Evolutionary conservation across 768 basidiomycete species (phyloP).

Genomic region (Collybia sordida): DNA sequence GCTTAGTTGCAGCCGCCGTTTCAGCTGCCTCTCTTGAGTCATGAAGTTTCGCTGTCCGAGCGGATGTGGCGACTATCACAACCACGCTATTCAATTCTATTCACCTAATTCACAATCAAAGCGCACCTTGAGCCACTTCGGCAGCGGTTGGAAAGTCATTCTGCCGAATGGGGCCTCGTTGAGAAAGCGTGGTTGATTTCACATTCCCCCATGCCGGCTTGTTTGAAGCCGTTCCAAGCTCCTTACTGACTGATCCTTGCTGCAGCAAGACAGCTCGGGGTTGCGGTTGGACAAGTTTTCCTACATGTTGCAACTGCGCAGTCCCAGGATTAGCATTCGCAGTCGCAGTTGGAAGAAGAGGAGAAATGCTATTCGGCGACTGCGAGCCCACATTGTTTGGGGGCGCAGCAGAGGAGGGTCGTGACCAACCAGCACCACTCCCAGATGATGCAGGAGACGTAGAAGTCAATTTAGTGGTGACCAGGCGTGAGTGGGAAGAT

Average conservation of each 20-base stretch:
- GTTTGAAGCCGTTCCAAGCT: slow-evolving; percentile 24
- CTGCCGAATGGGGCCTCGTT: slow-evolving; percentile 41
- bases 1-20: slow-evolving; percentile 52
- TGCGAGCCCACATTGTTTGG: slow-evolving; percentile 40
- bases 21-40: slow-evolving; percentile 51
- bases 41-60: slow-evolving; percentile 33
- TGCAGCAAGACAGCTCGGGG: slow-evolving; percentile 41
- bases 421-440: slow-evolving; percentile 73
- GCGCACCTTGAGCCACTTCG: slow-evolving; percentile 85
- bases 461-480: slow-evolving; percentile 85
- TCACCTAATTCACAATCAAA: neutral
- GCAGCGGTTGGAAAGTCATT: slow-evolving; percentile 96
- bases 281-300: slow-evolving; percentile 71
- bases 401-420: slow-evolving; percentile 72
- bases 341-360: slow-evolving; percentile 34
- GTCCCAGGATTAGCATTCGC: slow-evolving; percentile 25
- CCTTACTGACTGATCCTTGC: slow-evolving; percentile 28
- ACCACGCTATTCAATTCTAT: slow-evolving; percentile 5
- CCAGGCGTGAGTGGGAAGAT: slow-evolving; percentile 72
- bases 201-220: slow-evolving; percentile 78
- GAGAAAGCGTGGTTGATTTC: slow-evolving; percentile 36
- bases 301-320: slow-evolving; percentile 55
- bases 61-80: slow-evolving; percentile 26
- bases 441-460: slow-evolving; percentile 55
- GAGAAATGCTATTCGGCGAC: slow-evolving; percentile 46